Evolutionary conservation across 805 yeast genomes (phyloP).

Genomic region (Wickerhamiella dianesei): DNA sequence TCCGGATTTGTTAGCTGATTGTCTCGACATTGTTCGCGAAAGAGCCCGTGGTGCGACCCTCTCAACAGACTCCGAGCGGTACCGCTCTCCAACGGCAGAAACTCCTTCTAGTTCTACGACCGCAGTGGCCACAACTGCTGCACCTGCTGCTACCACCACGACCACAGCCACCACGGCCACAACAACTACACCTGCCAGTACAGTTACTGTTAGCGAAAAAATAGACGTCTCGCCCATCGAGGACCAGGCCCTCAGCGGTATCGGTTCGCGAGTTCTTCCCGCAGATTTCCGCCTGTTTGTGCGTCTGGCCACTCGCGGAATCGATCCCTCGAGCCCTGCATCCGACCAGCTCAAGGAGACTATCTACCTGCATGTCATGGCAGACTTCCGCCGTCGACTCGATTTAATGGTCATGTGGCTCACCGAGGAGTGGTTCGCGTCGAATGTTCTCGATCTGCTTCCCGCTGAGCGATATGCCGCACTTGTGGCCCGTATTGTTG

Average conservation of each 20-base stretch:
- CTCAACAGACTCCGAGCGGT: background rate
- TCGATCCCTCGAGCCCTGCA: conserved; percentile 22
- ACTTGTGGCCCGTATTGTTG: conserved; percentile 63
- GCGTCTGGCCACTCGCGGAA: conserved; percentile 45
- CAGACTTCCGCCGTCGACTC: conserved; percentile 55
- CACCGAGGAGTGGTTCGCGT: conserved; percentile 85
- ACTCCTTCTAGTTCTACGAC: no score
- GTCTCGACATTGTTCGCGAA: conserved; percentile 49
- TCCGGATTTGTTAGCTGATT: conserved; percentile 42
- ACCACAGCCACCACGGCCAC: background rate
- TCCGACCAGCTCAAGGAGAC: conserved; percentile 51
- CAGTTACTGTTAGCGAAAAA: no score
- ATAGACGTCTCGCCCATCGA: background rate
- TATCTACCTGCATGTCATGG: conserved; percentile 57
- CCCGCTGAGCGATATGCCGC: conserved; percentile 80
- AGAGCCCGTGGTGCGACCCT: background rate
- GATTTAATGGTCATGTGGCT: conserved; percentile 82
- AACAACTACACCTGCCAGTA: background rate
- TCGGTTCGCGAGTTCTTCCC: background rate
- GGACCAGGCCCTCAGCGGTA: background rate
- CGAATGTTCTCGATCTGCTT: conserved; percentile 58
- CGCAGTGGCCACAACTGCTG: background rate
- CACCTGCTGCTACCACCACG: no score
- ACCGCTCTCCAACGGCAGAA: background rate
- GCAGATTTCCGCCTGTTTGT: conserved; percentile 9